Percentiles rank a stretch among this genome's conserved stretches.
phyloP scores from a whole-genome alignment of 352 stramenopile species.

The Globisporangium ultimum region DNA sequence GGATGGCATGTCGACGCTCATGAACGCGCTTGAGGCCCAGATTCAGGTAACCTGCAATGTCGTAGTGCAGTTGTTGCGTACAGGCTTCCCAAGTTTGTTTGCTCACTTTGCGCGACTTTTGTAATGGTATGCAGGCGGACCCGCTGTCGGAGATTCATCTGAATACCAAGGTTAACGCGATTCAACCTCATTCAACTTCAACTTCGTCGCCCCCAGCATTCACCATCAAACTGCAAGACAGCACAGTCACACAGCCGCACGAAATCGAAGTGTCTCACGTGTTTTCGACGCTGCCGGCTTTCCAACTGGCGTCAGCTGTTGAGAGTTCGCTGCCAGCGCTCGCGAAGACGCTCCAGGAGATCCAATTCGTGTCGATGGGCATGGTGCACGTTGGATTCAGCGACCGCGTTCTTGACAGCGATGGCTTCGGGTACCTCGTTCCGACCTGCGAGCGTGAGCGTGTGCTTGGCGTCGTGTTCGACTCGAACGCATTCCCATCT shows the following conservation, averaged over 20 bases:
- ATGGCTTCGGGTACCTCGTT: slow-evolving; percentile 87
- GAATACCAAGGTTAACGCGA: slow-evolving; percentile 29
- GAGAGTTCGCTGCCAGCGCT: slow-evolving; percentile 40
- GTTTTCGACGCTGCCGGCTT: slow-evolving; percentile 76
- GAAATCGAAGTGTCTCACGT: slow-evolving; percentile 60
- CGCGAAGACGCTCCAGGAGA: slow-evolving; percentile 44
- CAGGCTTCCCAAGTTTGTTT: neutral
- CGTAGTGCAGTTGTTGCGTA: neutral
- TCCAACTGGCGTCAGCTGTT: slow-evolving; percentile 46
- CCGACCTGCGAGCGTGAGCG: slow-evolving; percentile 65
- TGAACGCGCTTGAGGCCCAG: slow-evolving; percentile 37
- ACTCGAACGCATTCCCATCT: slow-evolving; percentile 86
- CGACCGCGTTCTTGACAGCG: slow-evolving; percentile 41
- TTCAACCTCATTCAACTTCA: slow-evolving; percentile 8
- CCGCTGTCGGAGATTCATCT: slow-evolving; percentile 39
- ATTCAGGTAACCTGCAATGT: slow-evolving; percentile 26
- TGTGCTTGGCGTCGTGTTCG: slow-evolving; percentile 82
- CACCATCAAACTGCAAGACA: slow-evolving; percentile 38
- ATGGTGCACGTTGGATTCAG: slow-evolving; percentile 83
- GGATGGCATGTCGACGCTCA: slow-evolving; percentile 72
- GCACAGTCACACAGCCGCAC: slow-evolving; percentile 22
- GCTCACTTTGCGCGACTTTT: too few relatives aligned
- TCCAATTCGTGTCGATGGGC: slow-evolving; percentile 79
- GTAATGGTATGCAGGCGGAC: slow-evolving; percentile 16
- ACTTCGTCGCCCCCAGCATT: slow-evolving; percentile 20